A percentile compares a stretch with the other conserved stretches of the same genome.
Conservation (phyloP, 2,329 filamentous ascomycete species). For the Didymellaceae sp. region DNA sequence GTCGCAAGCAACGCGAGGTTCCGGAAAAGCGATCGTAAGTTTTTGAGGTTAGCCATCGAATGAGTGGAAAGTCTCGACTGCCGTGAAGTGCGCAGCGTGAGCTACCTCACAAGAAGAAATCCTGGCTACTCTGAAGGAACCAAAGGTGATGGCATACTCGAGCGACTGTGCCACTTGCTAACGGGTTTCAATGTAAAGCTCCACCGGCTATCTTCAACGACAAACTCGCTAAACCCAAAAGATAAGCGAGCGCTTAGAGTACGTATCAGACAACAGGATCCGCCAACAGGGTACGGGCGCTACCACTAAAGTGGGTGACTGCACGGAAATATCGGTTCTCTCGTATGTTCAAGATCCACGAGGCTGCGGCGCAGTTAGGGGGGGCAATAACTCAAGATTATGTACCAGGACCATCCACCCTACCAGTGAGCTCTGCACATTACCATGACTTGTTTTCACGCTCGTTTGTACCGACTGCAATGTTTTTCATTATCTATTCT, state of each 20-base stretch:
- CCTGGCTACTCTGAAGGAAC: slow-evolving; percentile 1
- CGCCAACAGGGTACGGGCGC: background rate
- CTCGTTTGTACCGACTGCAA: slow-evolving; percentile 1
- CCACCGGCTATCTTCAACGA: slow-evolving; percentile 7
- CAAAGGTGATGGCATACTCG: slow-evolving; percentile 1
- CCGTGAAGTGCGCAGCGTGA: background rate
- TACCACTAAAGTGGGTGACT: background rate
- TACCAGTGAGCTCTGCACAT: slow-evolving; percentile 1
- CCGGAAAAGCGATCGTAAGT: slow-evolving; percentile 22
- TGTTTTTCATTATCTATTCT: background rate
- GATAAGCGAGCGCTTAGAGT: slow-evolving; percentile 6
- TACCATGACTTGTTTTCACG: slow-evolving; percentile 1
- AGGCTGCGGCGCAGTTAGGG: slow-evolving; percentile 9
- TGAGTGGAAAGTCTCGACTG: background rate
- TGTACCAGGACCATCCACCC: background rate
- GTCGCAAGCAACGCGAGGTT: slow-evolving; percentile 18
- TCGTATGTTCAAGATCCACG: background rate
- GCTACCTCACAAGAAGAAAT: background rate
- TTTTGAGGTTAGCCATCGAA: slow-evolving; percentile 18
- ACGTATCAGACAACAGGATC: slow-evolving; percentile 3
- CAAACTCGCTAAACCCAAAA: slow-evolving; percentile 8
- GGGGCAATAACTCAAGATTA: background rate
- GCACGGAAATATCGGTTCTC: too few relatives aligned
- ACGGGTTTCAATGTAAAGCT: slow-evolving; percentile 1
- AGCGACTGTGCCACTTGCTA: slow-evolving; percentile 11